phyloP scores from a whole-genome alignment of 805 yeast genomes.

The Candida tallmaniae region DNA sequence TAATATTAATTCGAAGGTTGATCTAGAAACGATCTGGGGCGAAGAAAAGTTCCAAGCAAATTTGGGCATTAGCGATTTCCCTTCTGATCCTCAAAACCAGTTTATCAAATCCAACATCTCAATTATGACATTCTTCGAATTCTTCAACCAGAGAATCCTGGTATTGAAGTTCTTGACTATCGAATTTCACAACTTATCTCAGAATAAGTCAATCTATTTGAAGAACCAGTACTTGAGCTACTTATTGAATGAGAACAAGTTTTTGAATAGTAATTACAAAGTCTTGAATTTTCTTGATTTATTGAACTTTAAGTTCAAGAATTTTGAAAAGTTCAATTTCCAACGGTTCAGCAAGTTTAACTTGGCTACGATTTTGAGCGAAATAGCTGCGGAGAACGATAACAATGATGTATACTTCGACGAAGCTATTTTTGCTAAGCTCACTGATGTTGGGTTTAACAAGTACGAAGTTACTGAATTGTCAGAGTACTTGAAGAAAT shows the following conservation, averaged over 20 bases:
- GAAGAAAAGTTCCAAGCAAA: slow-evolving; percentile 41
- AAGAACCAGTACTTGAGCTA: slow-evolving; percentile 48
- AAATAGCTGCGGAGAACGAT: slow-evolving; percentile 11
- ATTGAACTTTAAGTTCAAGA: slow-evolving; percentile 50
- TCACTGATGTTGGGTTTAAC: slow-evolving; percentile 1
- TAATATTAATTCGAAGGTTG: slow-evolving; percentile 50
- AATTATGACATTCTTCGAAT: slow-evolving; percentile 54
- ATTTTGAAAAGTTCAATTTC: slow-evolving; percentile 39
- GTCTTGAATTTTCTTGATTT: slow-evolving; percentile 68
- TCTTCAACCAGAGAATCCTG: slow-evolving; percentile 56
- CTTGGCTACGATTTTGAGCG: slow-evolving; percentile 32
- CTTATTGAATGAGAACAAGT: slow-evolving; percentile 48
- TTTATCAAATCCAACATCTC: slow-evolving; percentile 31
- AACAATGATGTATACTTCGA: slow-evolving; percentile 4
- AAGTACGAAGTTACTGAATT: slow-evolving; percentile 10
- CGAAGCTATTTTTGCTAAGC: slow-evolving; percentile 2
- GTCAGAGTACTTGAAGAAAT: slow-evolving; percentile 31
- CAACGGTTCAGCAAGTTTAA: slow-evolving; percentile 25
- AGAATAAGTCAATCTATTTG: slow-evolving; percentile 45
- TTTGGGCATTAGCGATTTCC: slow-evolving; percentile 18
- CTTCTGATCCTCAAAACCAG: slow-evolving; percentile 16
- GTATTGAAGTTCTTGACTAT: slow-evolving; percentile 63
- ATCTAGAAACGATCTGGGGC: slow-evolving; percentile 51
- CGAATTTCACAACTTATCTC: slow-evolving; percentile 58
- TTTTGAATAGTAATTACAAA: slow-evolving; percentile 58